Evolutionary conservation across 176 grass and related monocot species (phyloP).

Genomic region (Eragrostis curvula): DNA sequence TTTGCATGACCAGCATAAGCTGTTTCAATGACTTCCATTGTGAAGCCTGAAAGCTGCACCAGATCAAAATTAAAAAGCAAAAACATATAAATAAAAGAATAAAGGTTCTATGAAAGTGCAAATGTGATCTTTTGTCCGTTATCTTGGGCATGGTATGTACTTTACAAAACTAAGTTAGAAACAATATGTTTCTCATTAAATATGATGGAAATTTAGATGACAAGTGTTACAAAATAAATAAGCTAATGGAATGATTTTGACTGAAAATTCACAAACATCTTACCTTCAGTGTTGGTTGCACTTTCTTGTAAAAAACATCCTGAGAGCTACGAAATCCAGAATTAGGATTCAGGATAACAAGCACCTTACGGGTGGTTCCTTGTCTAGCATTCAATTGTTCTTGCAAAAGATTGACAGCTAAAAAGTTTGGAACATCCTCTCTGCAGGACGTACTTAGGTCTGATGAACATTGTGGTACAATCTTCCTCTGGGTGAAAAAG

Average conservation of each 20-base stretch:
- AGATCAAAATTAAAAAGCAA: conserved; percentile 58
- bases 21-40: conserved; percentile 85
- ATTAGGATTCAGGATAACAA: conserved; percentile 93
- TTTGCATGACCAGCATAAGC: conserved; percentile 81
- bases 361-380: conserved; percentile 56
- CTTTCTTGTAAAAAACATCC: conserved; percentile 82
- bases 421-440: conserved; percentile 51
- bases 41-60: conserved; percentile 86
- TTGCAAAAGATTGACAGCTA: conserved; percentile 54
- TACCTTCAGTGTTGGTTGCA: conserved; percentile 80
- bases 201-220: conserved; percentile 29
- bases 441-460: conserved; percentile 51
- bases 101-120: background rate
- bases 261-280: conserved; percentile 24
- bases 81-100: conserved; percentile 39
- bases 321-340: conserved; percentile 86
- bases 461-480: conserved; percentile 42
- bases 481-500: conserved; percentile 34
- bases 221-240: background rate
- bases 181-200: background rate
- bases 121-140: background rate
- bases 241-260: background rate
- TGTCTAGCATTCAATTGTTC: conserved; percentile 57
- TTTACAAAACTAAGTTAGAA: conserved; percentile 19
- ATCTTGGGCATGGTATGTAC: background rate